phyloP scores from a whole-genome alignment of 2,329 filamentous ascomycete species.

The Byssoonygena ceratinophila region DNA sequence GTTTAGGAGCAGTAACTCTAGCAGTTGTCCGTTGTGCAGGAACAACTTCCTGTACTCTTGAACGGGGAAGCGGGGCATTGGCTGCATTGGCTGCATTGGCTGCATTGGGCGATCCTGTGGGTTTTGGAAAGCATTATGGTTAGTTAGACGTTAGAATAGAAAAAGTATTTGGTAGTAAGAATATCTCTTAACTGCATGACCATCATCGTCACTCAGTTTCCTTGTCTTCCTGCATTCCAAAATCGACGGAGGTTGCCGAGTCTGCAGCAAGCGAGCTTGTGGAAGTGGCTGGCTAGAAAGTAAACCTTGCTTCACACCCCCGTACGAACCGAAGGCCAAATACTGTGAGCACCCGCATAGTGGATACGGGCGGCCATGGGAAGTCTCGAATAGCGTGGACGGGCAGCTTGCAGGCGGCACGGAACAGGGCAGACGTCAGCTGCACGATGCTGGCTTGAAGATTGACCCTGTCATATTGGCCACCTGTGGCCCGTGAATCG shows the following conservation, averaged over 20 bases:
- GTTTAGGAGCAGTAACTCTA: slow-evolving; percentile 89
- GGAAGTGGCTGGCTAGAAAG: too few relatives aligned
- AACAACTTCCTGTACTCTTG: slow-evolving; percentile 65
- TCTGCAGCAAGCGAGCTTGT: neutral
- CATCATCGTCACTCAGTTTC: neutral
- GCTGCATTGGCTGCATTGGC: neutral
- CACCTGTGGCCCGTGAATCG: too few relatives aligned
- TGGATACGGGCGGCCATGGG: too few relatives aligned
- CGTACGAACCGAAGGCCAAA: too few relatives aligned
- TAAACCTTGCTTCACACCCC: too few relatives aligned
- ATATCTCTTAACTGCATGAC: neutral
- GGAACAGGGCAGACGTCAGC: too few relatives aligned
- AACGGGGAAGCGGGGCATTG: slow-evolving; percentile 8
- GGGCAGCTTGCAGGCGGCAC: too few relatives aligned
- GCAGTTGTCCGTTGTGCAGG: slow-evolving; percentile 82
- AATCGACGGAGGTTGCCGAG: neutral
- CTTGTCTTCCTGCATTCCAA: neutral
- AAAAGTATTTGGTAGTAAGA: neutral
- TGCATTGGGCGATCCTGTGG: neutral
- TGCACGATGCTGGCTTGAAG: too few relatives aligned
- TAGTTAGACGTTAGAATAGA: neutral
- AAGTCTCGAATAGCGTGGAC: too few relatives aligned
- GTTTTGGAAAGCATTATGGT: neutral
- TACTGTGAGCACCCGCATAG: too few relatives aligned
- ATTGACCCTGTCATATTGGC: too few relatives aligned